Evolutionary conservation across 345 rosid genomes (phyloP).

Genomic region (Excoecaria cochinchinensis): DNA sequence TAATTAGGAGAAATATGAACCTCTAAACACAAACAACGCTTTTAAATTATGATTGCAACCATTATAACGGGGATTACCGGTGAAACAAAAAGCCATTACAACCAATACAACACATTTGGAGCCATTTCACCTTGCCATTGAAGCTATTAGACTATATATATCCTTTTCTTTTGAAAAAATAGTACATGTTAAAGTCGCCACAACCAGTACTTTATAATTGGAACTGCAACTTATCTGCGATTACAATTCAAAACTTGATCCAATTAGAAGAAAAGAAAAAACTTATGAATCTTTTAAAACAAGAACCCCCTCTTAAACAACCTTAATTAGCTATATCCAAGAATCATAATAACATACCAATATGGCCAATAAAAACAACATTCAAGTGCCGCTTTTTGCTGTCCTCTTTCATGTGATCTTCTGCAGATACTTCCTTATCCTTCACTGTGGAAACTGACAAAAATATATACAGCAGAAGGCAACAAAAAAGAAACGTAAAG

Average conservation of each 20-base stretch:
- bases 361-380: slow-evolving; percentile 96
- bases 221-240: neutral
- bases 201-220: neutral
- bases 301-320: neutral
- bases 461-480: neutral
- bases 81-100: neutral
- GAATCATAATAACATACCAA: slow-evolving; percentile 61
- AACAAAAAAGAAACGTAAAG: neutral
- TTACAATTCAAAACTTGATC: too few relatives aligned
- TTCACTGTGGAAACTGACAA: slow-evolving; percentile 38
- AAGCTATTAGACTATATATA: neutral
- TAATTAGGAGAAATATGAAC: neutral
- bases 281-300: neutral
- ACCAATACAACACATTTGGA: too few relatives aligned
- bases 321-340: neutral
- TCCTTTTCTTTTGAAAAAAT: neutral
- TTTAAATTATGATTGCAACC: neutral
- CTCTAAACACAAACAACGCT: neutral
- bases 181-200: neutral
- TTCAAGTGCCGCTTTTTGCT: slow-evolving; percentile 78
- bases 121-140: too few relatives aligned
- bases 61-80: neutral
- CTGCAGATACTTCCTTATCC: slow-evolving; percentile 51
- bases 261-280: too few relatives aligned
- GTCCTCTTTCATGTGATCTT: slow-evolving; percentile 39